phyloP scores from a whole-genome alignment of 768 basidiomycete species.

The Boletus sp. region DNA sequence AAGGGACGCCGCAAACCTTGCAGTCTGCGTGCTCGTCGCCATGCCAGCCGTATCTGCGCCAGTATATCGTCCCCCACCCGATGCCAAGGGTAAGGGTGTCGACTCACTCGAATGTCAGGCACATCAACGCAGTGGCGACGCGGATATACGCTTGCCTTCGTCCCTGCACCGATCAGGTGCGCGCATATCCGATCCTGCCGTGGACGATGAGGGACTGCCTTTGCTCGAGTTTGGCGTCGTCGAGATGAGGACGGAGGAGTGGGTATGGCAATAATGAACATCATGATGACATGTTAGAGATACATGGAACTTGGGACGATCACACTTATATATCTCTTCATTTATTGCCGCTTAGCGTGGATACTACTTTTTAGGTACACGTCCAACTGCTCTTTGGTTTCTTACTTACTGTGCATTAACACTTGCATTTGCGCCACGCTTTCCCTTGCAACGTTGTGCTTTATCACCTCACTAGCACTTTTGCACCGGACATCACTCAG shows the following conservation, averaged over 20 bases:
- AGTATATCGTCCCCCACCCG: background rate
- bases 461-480: background rate
- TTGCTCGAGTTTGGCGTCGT: conserved; percentile 21
- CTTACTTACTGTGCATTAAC: background rate
- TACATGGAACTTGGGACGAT: background rate
- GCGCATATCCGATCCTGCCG: background rate
- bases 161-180: background rate
- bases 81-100: conserved; percentile 20
- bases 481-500: background rate
- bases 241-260: conserved; percentile 3
- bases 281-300: background rate
- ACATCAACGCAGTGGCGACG: background rate
- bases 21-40: conserved; percentile 21
- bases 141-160: conserved; percentile 3
- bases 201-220: background rate
- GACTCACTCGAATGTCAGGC: conserved; percentile 6
- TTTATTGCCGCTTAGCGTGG: background rate
- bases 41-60: conserved; percentile 21
- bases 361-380: background rate
- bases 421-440: background rate
- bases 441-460: background rate
- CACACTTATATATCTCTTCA: background rate
- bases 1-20: conserved; percentile 1
- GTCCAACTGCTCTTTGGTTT: no score
- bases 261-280: background rate